phyloP scores from a whole-genome alignment of 768 basidiomycete genomes.

The Auricularia heimuer region DNA sequence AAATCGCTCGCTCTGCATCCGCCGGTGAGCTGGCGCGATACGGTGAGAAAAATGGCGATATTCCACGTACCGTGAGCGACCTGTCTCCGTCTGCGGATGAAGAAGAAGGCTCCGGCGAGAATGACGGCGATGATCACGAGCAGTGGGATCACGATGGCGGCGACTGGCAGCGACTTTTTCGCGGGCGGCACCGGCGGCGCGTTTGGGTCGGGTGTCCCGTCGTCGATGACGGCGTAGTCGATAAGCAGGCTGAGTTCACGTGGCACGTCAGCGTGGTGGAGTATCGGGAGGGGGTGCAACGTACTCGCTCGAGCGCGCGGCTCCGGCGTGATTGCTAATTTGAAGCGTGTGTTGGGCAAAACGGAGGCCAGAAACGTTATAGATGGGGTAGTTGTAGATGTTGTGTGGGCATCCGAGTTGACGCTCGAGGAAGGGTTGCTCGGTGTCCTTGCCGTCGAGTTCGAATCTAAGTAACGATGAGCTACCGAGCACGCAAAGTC shows the following conservation, averaged over 20 bases:
- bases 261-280: background rate
- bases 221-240: background rate
- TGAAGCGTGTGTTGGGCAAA: background rate
- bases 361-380: background rate
- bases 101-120: background rate
- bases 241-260: background rate
- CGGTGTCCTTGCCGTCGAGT: background rate
- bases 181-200: background rate
- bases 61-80: background rate
- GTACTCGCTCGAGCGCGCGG: background rate
- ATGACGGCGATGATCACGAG: background rate
- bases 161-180: background rate
- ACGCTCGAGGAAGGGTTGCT: background rate
- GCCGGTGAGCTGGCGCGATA: background rate
- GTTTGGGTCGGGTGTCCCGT: background rate
- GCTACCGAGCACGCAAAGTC: background rate
- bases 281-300: background rate
- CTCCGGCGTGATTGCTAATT: background rate
- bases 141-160: background rate
- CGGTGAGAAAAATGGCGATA: background rate
- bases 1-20: background rate
- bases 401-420: background rate
- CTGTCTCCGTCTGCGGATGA: background rate
- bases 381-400: background rate
- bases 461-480: background rate